Percentiles rank a stretch among this genome's conserved stretches.
These are phyloP conservation scores for Pleurotus eryngii DNA, from an alignment of 768 basidiomycete genomes.

Conservation along the genomic window DNA sequence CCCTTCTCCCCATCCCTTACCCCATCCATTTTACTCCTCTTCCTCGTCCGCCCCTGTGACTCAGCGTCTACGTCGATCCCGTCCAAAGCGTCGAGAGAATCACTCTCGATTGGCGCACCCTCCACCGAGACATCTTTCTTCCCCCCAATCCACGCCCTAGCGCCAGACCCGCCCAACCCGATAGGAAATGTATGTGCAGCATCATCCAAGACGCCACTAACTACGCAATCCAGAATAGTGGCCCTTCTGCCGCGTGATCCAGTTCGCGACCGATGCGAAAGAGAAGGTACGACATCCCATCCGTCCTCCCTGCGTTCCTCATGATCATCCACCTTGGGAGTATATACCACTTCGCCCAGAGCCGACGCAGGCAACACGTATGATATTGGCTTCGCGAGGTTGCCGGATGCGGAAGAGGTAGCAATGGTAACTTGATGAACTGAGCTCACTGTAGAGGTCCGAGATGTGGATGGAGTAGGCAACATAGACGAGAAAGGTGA, in stretches of 20 bases:
- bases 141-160: conserved; percentile 1
- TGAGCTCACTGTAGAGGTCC: background rate
- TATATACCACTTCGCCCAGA: background rate
- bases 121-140: background rate
- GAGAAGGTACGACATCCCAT: background rate
- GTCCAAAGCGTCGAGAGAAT: too few relatives aligned
- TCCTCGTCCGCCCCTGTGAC: background rate
- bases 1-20: background rate
- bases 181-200: background rate
- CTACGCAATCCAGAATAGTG: background rate
- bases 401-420: background rate
- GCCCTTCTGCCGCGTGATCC: too few relatives aligned
- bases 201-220: conserved; percentile 5
- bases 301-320: background rate
- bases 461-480: background rate
- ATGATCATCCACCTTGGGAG: background rate
- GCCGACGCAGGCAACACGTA: background rate
- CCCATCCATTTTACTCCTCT: background rate
- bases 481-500: background rate
- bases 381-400: conserved; percentile 1
- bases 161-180: background rate
- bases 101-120: background rate
- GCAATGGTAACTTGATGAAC: background rate
- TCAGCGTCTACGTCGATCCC: background rate
- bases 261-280: too few relatives aligned